Base-by-base conservation (phyloP, 2,329 filamentous ascomycete genomes). In the Ophiobolus disseminans region DNA sequence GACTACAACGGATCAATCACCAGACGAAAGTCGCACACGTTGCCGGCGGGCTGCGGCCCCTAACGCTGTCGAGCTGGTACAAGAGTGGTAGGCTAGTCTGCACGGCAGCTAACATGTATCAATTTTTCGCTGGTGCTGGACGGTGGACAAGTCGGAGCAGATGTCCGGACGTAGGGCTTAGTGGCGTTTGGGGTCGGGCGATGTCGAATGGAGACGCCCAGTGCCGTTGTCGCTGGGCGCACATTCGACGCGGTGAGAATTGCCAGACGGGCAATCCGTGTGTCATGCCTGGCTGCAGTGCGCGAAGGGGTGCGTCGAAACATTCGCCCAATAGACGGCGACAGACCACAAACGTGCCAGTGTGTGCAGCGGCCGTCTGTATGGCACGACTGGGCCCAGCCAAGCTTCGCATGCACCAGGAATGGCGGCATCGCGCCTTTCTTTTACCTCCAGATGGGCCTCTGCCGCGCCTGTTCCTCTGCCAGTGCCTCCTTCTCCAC, bases 371-470 rank as follows among this genome's bases (percentile, higher is more conserved):
- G n/a, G 13, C 3, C 30, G 30, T 14, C 22, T 13, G 35, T 10
- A 25, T 22, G 19, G 19, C 16, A 17, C 28, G 25, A 32, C 42
- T 32, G 30, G 23, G 26, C 42, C 40, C 19, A 26, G 40, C 45
- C 48, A 45, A 56, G 46, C 53, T 47, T 48, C 30, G n/a, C 41
- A n/a, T n/a, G 41, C 50, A 23, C 47, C 35, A 45, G 42, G 45
- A 52, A 48, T 45, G 48, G 45, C 47, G 45, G 48, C 53, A 57
- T 48, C 46, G 50, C 50, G 39, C 48, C 46, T 46, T 40, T 55
- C 41, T 41, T 40, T 45, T 49, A 22, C 35, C 40, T 45, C 32
- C 50, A 35, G 47, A 53, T 48, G 51, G 53, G 54, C 51, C 45
- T 55, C 45, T 51, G 45, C 53, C 55, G 51, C 49, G 34, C 44